phyloP scores from a whole-genome alignment of 768 basidiomycete genomes.

The Chalciporus piperatus region DNA sequence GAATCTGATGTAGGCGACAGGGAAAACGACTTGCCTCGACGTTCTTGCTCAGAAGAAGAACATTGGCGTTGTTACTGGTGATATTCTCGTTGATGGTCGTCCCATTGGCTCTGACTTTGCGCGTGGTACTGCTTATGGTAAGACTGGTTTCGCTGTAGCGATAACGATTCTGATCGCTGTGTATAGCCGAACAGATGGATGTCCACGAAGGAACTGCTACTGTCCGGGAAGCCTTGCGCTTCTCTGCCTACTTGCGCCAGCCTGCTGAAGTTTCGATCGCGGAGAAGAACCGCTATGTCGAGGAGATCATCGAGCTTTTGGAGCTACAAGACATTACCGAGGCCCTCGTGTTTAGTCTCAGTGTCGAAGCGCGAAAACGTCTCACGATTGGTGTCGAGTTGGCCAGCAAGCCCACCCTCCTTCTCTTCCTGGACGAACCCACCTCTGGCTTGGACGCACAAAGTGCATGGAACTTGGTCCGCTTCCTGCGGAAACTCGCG shows the following conservation, averaged over 20 bases:
- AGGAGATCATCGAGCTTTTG: conserved; percentile 62
- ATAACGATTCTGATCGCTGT: too few species aligned
- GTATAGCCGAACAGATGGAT: conserved; percentile 65
- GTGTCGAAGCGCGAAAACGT: conserved; percentile 51
- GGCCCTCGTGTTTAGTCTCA: conserved; percentile 58
- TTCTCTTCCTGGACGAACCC: conserved; percentile 61
- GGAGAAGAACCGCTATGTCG: conserved; percentile 76
- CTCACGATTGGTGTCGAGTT: conserved; percentile 61
- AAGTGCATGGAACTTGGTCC: conserved; percentile 48
- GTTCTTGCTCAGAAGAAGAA: conserved; percentile 51
- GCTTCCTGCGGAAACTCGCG: conserved; percentile 52
- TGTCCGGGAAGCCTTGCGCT: conserved; percentile 76
- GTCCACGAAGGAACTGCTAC: conserved; percentile 73
- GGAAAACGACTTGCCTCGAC: conserved; percentile 53
- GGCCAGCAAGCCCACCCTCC: conserved; percentile 51
- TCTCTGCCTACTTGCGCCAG: conserved; percentile 80
- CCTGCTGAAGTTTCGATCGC: conserved; percentile 56
- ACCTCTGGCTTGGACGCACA: conserved; percentile 56
- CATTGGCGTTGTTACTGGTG: conserved; percentile 48
- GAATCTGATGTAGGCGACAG: conserved; percentile 21
- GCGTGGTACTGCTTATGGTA: conserved; percentile 46
- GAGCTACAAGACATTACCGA: conserved; percentile 60
- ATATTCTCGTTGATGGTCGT: conserved; percentile 55
- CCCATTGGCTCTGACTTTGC: conserved; percentile 54
- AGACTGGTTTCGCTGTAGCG: too few species aligned